Evolutionary conservation across 169 alveolate species (phyloP), one percentile per base, ranked within the genome.

Genomic region (Miamiensis avidus): DNA sequence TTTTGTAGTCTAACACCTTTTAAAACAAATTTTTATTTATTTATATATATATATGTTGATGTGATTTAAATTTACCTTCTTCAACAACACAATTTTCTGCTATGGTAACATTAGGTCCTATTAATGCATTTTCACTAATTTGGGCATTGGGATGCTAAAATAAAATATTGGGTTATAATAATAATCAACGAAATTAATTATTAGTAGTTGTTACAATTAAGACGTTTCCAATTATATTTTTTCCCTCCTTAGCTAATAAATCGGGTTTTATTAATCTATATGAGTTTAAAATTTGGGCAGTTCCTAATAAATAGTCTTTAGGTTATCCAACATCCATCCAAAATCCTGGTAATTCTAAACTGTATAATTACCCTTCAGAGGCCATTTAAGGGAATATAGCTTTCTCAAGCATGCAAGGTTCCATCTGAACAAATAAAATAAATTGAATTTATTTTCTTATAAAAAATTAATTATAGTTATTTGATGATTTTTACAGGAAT

Each of bases 271-370:
- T 89, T 65, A 74, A n/a, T 32, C 81, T 78, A n/a, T 73, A 69
- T 34, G 82, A 81, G 78, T 94, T 88, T 65, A 96, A 92, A 78
- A 94, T 96, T 33, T 96, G 92, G 34, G 88, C 83, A 69, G 92
- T 89, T 29, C 99, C 99, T 11, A 84, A 33, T 34, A 98, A 87
- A 86, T 86, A 98, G 78, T 97, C 99, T 82, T 91, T 94, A 15
- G 99, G 99, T 84, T 96, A 93, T 6, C 99, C 99, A 6, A 98
- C 95, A 85, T 98, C 99, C 83, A 97, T 97, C 99, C 99, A 96
- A 89, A 94, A 96, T 15, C 97, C 96, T 84, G 88, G 84, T 33
- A 96, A 77, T 1, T 88, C 83, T 76, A 82, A 81, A 25, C 90
- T 33, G 87, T 93, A 94, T 87, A 95, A 96, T 96, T 96, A 89